Base-by-base conservation (phyloP, 495 filamentous ascomycete species). In the Trichoderma erinaceum region DNA sequence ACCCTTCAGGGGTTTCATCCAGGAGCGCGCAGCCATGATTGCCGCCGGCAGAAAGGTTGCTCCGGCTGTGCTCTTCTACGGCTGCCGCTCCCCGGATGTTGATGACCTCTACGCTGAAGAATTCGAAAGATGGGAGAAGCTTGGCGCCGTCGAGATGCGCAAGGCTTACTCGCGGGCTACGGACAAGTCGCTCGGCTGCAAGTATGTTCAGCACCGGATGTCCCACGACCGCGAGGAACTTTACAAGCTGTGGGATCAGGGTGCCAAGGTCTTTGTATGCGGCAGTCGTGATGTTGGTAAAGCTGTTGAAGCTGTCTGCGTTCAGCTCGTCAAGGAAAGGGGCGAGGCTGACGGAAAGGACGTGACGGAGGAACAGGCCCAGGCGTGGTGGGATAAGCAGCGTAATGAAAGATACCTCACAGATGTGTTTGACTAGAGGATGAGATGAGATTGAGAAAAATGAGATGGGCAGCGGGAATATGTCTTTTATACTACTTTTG, bases 1-100 rank as follows among this genome's bases (percentile, higher is more conserved):
- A 0, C 89, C 89, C 0, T 90, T 92, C 82, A 82, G 87, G 0
- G 88, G 87, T 7, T 91, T 92, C 73, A 69, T 90, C 13, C 85
- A 91, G 74, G 88, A 92, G 68, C 86, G 89, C 12, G 86, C 84
- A 0, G 80, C 80, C 43, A 82, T 82, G 71, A 78, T 87, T 27
- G 79, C 77, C 18, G 82, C 81, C 0, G 85, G 85, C 0, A 77
- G 80, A 18, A 77, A 76, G 27, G 78, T 90, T 0, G 88, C 84
- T 0, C 83, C 78, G 3, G 88, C 88, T 0, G 56, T 90, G 13
- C 76, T 92, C 2, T 90, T 89, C 73, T 76, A 87, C 50, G 89
- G 89, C 1, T 90, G 88, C 71, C 82, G 85, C 21, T 78, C 81
- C 1, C 77, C 84, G 23, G 83, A 81, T 6, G 74, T 77, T 48